Base-by-base conservation (phyloP, 208 protist genomes). In the Lotmaria passim region DNA sequence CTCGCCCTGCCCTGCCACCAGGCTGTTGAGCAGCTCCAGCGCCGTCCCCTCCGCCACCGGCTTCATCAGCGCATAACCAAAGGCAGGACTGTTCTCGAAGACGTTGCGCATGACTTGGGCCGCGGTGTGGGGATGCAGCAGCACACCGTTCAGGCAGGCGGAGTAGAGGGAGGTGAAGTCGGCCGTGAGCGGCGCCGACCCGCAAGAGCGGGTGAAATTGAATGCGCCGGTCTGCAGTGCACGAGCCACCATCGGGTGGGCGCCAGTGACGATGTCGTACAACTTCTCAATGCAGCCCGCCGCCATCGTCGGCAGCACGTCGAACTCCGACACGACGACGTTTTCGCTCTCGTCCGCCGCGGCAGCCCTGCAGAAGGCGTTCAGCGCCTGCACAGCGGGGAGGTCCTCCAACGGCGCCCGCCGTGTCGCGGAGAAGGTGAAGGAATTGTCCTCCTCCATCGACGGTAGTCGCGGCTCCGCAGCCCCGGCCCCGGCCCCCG, bases 321-420 rank as follows among this genome's bases (percentile, higher is more conserved):
- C 79, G 53, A 90, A 94, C 68, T 96, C 89, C 1, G 81, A 68
- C 24, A 93, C 84, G 3, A 96, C 82, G 12, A 91, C 79, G 58
- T 91, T 87, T 30, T 72, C 59, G 24, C 81, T 84, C 43, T 64
- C 65, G 65, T 94, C 86, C 21, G 69, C 66, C n/a, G 71, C 81
- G 7, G 81, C 73, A 4, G 77, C 78, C 17, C 65, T 74, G 59
- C 83, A 86, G 76, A 96, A 96, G 11, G 81, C 52, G 75, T 96
- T 85, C 24, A 96, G 75, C 67, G 93, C 76, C 10, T 83, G 82
- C 77, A 88, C 78, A n/a, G 85, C 81, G 14, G 72, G 73, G 43
- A 75, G 57, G 28, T 81, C 69, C 23, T 79, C 79, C 31, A 36
- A 2, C 24, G 23, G 11, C 38, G 26, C 52, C 0, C 24, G 43